A percentile compares a stretch with the other conserved stretches of the same genome.
Conservation (phyloP, 495 filamentous ascomycete genomes). For the Stereocaulon alpinum region DNA sequence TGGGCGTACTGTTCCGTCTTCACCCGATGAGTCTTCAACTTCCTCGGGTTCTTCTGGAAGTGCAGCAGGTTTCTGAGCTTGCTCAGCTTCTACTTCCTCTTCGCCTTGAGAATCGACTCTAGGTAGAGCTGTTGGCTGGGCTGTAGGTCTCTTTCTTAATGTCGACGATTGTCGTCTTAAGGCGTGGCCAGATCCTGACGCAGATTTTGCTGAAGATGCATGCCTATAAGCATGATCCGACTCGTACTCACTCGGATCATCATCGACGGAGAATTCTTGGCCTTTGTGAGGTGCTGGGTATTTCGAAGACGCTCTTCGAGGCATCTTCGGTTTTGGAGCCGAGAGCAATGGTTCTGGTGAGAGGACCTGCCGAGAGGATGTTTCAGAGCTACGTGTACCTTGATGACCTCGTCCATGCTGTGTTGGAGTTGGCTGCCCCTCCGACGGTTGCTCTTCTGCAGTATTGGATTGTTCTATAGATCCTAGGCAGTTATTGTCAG, state of each 20-base stretch:
- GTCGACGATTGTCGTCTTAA: slow-evolving; percentile 49
- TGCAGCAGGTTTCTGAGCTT: slow-evolving; percentile 14
- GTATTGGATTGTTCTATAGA: slow-evolving; percentile 14
- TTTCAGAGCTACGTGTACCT: slow-evolving; percentile 7
- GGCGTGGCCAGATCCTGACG: slow-evolving; percentile 21
- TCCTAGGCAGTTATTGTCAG: slow-evolving; percentile 6
- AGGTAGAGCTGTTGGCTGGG: slow-evolving; percentile 46
- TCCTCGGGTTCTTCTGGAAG: slow-evolving; percentile 16
- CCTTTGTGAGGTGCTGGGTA: slow-evolving; percentile 64
- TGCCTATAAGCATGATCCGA: slow-evolving; percentile 33
- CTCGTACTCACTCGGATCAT: slow-evolving; percentile 79
- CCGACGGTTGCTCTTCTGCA: slow-evolving; percentile 26
- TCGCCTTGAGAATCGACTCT: slow-evolving; percentile 48
- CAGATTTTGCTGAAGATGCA: slow-evolving; percentile 18
- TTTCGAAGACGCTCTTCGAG: slow-evolving; percentile 64
- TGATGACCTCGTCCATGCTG: slow-evolving; percentile 14
- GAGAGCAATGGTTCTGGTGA: slow-evolving; percentile 46
- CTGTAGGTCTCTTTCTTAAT: slow-evolving; percentile 54
- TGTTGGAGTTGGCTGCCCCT: slow-evolving; percentile 25
- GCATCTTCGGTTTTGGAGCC: slow-evolving; percentile 47
- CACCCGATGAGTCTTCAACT: slow-evolving; percentile 21
- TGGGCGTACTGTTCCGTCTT: slow-evolving; percentile 27
- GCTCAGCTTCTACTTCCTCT: slow-evolving; percentile 34
- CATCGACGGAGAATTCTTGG: slow-evolving; percentile 88
- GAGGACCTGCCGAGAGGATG: slow-evolving; percentile 28